Percentiles rank a stretch among this genome's conserved stretches.
phyloP scores from a whole-genome alignment of 2,329 filamentous ascomycete species.

The Xylariaceae sp. region DNA sequence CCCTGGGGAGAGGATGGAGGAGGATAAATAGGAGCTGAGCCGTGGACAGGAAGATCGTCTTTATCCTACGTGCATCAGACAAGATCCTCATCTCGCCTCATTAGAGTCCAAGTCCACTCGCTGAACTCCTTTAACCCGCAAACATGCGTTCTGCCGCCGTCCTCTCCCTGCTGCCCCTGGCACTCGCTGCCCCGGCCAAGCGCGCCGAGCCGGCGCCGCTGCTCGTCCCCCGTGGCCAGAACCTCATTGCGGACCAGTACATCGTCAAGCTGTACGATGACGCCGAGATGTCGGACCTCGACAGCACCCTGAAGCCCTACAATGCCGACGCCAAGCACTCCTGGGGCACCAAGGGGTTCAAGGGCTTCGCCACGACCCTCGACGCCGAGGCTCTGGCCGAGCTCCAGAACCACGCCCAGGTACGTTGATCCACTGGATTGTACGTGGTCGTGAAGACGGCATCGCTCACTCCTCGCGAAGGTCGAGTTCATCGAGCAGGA shows the following conservation, averaged over 20 bases:
- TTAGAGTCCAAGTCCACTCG: too few species aligned
- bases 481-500: slow-evolving; percentile 28
- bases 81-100: slow-evolving; percentile 1
- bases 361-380: slow-evolving; percentile 36
- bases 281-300: slow-evolving; percentile 20
- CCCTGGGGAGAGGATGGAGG: too few species aligned
- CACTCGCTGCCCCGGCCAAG: slow-evolving; percentile 22
- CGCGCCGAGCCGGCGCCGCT: slow-evolving; percentile 21
- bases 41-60: slow-evolving; percentile 6
- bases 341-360: slow-evolving; percentile 25
- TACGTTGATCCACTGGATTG: too few species aligned
- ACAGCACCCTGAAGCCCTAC: slow-evolving; percentile 21
- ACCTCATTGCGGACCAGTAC: slow-evolving; percentile 31
- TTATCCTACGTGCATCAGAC: neutral
- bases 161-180: neutral
- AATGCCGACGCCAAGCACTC: slow-evolving; percentile 28
- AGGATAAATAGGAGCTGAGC: slow-evolving; percentile 20
- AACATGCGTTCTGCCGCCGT: neutral
- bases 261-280: slow-evolving; percentile 37
- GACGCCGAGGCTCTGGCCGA: slow-evolving; percentile 33
- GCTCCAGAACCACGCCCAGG: slow-evolving; percentile 30
- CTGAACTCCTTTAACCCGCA: neutral
- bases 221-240: slow-evolving; percentile 17
- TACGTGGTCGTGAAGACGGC: too few species aligned
- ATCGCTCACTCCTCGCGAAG: too few species aligned